Evolutionary conservation across 495 filamentous ascomycete genomes (phyloP), one percentile per base, ranked within the genome.

Genomic region (Xylaria curta): DNA sequence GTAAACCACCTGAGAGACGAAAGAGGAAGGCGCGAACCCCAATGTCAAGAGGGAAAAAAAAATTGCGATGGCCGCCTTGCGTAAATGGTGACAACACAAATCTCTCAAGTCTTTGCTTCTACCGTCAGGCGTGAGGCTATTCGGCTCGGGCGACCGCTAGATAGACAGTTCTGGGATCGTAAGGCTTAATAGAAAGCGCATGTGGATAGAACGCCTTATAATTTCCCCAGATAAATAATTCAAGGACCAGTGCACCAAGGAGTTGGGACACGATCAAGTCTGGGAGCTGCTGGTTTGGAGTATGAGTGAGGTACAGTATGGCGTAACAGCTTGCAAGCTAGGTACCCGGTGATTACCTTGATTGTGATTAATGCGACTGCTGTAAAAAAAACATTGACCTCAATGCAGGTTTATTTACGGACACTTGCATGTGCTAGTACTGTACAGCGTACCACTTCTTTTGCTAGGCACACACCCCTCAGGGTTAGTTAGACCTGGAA

Each of bases 361-460:
- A 60, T 58, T 68, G 66, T 53, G 66, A 68, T 68, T 68, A 60
- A 59, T 70, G 68, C 68, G 68, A 64, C 38, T 31, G 46, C 46
- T 70, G 36, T n/a, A 42, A 64, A 69, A 64, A 69, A 70, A 67
- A 31, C 12, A 19, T 31, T 21, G 36, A n/a, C 33, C 33, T 44
- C 21, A 56, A 67, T 67, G 68, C 59, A 64, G 36, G 46, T 70
- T 56, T 54, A 70, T 70, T 70, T 70, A 64, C 60, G 46, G 12
- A 24, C 49, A 26, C 6, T 38, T 53, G 21, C 59, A 51, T 44
- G 46, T 33, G 56, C 46, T 60, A 38, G 33, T 17, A 42, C 31
- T 33, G 60, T 42, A 42, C 38, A 56, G 53, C 24, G 53, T 24
- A 56, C 13, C 26, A 28, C 4, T 7, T 17, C 10, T 31, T 17